A percentile compares a stretch with the other conserved stretches of the same genome.
phyloP scores from a whole-genome alignment of 2,329 filamentous ascomycete genomes.

The Colletotrichum sp. region DNA sequence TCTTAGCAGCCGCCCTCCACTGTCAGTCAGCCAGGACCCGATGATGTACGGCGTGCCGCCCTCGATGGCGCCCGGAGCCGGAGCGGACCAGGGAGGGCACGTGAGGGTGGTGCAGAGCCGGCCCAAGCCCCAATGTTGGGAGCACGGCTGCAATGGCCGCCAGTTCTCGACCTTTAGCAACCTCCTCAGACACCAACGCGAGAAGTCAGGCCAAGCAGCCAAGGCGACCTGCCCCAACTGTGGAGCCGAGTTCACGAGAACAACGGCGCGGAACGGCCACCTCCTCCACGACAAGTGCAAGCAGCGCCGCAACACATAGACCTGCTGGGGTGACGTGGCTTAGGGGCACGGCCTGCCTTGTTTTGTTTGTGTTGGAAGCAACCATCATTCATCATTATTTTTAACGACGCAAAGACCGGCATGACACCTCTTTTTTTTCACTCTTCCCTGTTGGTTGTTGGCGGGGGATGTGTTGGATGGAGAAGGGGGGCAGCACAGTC shows the following conservation, averaged over 20 bases:
- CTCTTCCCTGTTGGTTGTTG: background rate
- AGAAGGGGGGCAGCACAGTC: background rate
- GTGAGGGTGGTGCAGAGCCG: conserved; percentile 76
- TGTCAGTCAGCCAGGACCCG: conserved; percentile 41
- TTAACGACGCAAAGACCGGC: background rate
- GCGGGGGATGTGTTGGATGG: background rate
- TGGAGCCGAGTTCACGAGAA: conserved; percentile 91
- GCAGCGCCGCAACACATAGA: conserved; percentile 56
- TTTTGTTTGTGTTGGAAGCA: background rate
- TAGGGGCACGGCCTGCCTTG: background rate
- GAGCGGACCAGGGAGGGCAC: conserved; percentile 41
- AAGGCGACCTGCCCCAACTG: conserved; percentile 92
- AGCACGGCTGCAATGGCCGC: conserved; percentile 93
- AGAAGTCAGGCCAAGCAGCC: conserved; percentile 89
- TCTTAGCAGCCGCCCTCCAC: conserved; percentile 40
- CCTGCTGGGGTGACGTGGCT: background rate
- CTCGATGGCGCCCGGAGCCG: conserved; percentile 38
- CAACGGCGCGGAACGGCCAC: conserved; percentile 87
- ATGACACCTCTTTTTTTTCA: background rate
- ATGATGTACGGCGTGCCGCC: conserved; percentile 50
- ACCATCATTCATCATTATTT: background rate
- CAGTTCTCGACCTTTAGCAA: conserved; percentile 98
- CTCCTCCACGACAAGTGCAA: conserved; percentile 91
- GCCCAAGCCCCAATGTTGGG: conserved; percentile 96
- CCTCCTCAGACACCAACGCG: conserved; percentile 86